Evolutionary conservation across 2,329 filamentous ascomycete species (phyloP), one percentile per base, ranked within the genome.

Genomic region (Pseudogymnoascus sp.): DNA sequence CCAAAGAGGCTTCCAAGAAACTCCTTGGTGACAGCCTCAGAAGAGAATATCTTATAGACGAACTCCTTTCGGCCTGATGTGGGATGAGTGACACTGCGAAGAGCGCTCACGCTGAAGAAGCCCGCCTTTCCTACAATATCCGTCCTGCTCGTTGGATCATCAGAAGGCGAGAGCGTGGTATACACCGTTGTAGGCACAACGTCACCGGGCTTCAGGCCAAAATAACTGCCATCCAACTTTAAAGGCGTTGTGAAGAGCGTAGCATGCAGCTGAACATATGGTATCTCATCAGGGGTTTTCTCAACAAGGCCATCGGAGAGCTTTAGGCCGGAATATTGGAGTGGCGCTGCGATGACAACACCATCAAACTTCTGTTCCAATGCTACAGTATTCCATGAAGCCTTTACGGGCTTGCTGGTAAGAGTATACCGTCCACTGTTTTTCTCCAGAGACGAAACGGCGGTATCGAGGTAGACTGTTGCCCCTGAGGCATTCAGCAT

Each of bases 211-310:
- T 79, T 71, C 1, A 96, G 79, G 63, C 85, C 84, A 79, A 97
- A 97, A 72, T 86, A 92, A 2, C 74, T 74, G 0, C 89, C 82
- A 18, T 84, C 86, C n/a, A 96, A 81, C n/a, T 77, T 81, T 69
- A 86, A 84, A 0, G 90, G 86, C 0, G 91, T 90, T 0, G 93
- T 81, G 71, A 99, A 93, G 0, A 97, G 83, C 0, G 93, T 97
- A 62, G 97, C 93, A 71, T 97, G 88, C 0, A 97, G 82, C 59
- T 84, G 83, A 2, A 91, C 90, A 73, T 97, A 99, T 0, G 91
- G 89, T n/a, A 97, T 87, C 54, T 83, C 75, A 68, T 95, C 89
- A 1, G 96, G 91, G 3, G 77, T 75, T 34, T 82, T 79, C 62
- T 90, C 88, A 14, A 93, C 83, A 23, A 96, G 83, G 26, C 80